Evolutionary conservation across 306 rosid genomes (phyloP), one percentile per base, ranked within the genome.

Genomic region (Fragaria ananassa): DNA sequence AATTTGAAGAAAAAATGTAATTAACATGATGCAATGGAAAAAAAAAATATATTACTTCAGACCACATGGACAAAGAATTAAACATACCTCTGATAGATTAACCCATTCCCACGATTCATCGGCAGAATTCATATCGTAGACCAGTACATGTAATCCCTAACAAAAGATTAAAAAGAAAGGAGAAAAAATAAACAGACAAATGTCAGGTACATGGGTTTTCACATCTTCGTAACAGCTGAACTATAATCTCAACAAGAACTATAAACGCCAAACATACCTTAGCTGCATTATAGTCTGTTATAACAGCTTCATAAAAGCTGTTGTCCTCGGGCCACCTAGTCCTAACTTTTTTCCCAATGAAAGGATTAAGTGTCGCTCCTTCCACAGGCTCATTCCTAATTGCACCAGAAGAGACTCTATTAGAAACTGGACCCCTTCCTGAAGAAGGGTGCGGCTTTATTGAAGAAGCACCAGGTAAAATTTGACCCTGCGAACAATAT

Each of bases 261-360:
- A 11, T 42, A 56, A 7, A 8, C 2, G 35, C 57, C 74, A 78
- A 46, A 75, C 66, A 72, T 81, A 94, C 98, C 85, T 91, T 90
- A 39, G 80, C 76, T 68, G 89, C 81, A 85, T 88, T 90, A 81
- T 85, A 90, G 86, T 87, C 88, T 5, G 87, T 68, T 74, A 94
- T 91, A 81, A 91, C 86, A 47, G 98, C 97, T 87, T 90, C 98
- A 82, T 94, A 94, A 77, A 94, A 94, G 81, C 85, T 87, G 82
- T 94, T 94, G 82, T 94, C 97, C 84, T 91, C 97, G 1, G 98
- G 98, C 98, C 98, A 93, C 87, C 91, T 87, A 34, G 97, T 91
- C 68, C 91, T 90, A 58, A 93, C 94, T 90, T 86, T 91, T 85
- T 91, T 87, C 75, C 94, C 94, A 73, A 91, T 82, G 57, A 91